Base-by-base conservation (phyloP, 2,329 filamentous ascomycete species). In the Akanthomyces uredinophilus region DNA sequence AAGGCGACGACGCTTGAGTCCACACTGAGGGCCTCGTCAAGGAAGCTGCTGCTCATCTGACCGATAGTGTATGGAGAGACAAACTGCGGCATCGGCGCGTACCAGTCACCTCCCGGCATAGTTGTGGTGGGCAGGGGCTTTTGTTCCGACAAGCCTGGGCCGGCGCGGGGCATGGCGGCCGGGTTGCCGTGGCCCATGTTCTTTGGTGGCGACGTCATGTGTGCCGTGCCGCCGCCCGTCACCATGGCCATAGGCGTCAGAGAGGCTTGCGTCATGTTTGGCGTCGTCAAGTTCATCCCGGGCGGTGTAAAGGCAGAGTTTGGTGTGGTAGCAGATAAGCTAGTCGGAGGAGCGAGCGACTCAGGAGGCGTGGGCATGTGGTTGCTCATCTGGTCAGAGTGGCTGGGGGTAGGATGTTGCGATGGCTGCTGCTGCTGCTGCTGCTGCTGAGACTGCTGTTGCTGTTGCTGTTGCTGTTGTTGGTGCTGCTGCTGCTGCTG, bases 61-160 rank as follows among this genome's bases (percentile, higher is more conserved):
- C 75, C 74, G 61, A 82, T 83, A 7, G 77, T 71, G 61, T 83
- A 83, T 0, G 82, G 81, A 2, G 81, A 80, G 55, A 84, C 80
- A 65, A 84, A 81, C 0, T 79, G 80, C 0, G 80, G 74, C 8
- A 80, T 80, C 0, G 80, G 79, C 13, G 76, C 78, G 71, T 83
- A 84, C 83, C 83, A 86, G 65, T 84, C 78, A 63, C 78, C 75
- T 6, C 75, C 74, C 4, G 77, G 70, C 7, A 73, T 74, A 1
- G 75, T 73, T 3, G 75, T 65, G 3, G 74, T 75, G 24, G 82
- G 75, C 1, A 81, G 69, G 4, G 78, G 79, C 46, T 79, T 76
- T 63, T 78, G 79, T 24, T 74, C 75, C 20, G 68, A 68, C 63
- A 64, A 64, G 63, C 62, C 66, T 58, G 78, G 76, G 3, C 73